Percentiles rank a stretch among this genome's conserved stretches.
These are phyloP conservation scores for Mycena pura DNA, from an alignment of 768 basidiomycete genomes.

Conservation along the genomic window DNA sequence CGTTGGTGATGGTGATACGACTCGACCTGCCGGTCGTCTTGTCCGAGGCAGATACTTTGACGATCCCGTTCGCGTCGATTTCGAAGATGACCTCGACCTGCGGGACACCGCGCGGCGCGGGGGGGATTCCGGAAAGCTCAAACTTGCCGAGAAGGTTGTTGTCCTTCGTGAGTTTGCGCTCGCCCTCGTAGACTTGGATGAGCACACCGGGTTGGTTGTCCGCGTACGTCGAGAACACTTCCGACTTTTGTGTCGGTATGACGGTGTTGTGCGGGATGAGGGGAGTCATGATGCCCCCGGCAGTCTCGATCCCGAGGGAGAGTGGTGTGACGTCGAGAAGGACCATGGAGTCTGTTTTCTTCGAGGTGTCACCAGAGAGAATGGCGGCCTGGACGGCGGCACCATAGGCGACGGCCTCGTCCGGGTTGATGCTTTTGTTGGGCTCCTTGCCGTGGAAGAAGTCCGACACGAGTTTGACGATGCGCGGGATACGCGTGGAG, in stretches of 20 bases:
- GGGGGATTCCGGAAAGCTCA: too few relatives aligned
- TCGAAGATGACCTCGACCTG: not conserved
- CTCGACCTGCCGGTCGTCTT: too few relatives aligned
- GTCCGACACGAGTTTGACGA: not conserved
- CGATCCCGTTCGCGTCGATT: not conserved
- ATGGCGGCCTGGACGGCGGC: constrained; percentile 2
- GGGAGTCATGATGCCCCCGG: not conserved
- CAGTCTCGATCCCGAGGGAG: not conserved
- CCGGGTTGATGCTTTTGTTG: not conserved
- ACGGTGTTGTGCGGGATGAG: not conserved
- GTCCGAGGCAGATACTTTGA: not conserved
- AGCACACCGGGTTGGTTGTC: not conserved
- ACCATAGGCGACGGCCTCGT: not conserved
- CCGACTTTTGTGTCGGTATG: too few relatives aligned
- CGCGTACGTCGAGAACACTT: not conserved
- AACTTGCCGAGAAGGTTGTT: not conserved
- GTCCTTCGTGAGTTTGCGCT: not conserved
- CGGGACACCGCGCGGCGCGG: not conserved
- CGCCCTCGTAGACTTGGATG: not conserved
- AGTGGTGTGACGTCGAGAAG: not conserved
- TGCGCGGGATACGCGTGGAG: not conserved
- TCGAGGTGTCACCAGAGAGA: not conserved
- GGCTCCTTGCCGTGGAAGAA: constrained; percentile 4
- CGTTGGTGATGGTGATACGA: too few relatives aligned
- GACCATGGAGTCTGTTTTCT: not conserved